Percentiles rank a stretch among this genome's conserved stretches.
Conservation (phyloP, 2,329 filamentous ascomycete species). For the Botrytis squamosa region DNA sequence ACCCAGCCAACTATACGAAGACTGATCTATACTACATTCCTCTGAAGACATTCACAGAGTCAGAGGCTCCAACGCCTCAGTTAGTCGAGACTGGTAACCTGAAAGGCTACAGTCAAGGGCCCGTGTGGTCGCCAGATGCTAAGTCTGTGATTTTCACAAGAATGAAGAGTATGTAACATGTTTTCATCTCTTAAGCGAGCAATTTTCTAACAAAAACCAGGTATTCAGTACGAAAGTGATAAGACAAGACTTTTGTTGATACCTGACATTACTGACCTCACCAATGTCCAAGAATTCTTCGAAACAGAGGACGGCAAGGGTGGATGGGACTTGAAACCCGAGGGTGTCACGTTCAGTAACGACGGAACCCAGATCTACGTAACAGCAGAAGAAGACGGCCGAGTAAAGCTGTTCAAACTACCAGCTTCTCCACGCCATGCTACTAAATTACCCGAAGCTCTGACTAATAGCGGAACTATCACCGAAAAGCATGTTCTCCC, state of each 20-base stretch:
- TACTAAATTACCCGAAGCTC: conserved; percentile 47
- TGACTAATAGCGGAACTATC: conserved; percentile 56
- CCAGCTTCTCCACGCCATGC: conserved; percentile 54
- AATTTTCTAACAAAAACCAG: neutral
- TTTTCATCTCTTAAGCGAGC: neutral
- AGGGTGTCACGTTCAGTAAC: conserved; percentile 55
- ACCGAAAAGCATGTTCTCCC: conserved; percentile 52
- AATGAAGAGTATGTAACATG: conserved; percentile 59
- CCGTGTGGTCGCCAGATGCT: conserved; percentile 73
- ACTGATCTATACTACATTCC: conserved; percentile 76
- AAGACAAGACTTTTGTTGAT: conserved; percentile 67
- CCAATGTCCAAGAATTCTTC: conserved; percentile 61
- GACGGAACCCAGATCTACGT: conserved; percentile 66
- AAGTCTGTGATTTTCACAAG: conserved; percentile 71
- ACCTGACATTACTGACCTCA: conserved; percentile 57
- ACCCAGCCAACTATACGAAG: conserved; percentile 74
- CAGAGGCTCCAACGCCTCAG: conserved; percentile 50
- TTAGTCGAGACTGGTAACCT: conserved; percentile 57
- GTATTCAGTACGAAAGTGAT: conserved; percentile 76
- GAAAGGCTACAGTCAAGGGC: conserved; percentile 62
- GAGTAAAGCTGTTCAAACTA: conserved; percentile 60
- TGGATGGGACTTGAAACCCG: conserved; percentile 59
- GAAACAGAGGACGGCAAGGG: conserved; percentile 61
- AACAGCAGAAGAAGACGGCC: conserved; percentile 69
- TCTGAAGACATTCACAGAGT: conserved; percentile 58